Base-by-base conservation (phyloP, 1,284 basidiomycete species). In the Trichosporon coremiiforme region DNA sequence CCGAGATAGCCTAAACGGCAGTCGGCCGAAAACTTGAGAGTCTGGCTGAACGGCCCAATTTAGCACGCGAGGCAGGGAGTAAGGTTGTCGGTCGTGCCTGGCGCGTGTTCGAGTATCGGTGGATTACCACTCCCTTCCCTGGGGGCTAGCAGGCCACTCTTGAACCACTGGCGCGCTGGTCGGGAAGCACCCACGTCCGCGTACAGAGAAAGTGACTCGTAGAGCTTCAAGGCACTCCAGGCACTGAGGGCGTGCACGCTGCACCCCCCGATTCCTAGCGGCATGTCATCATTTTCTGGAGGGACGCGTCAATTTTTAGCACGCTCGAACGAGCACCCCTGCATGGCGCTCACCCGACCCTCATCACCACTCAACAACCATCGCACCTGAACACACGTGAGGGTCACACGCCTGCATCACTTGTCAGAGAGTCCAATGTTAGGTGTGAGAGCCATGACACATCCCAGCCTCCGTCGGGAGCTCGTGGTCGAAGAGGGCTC, bases 11-110 rank as follows among this genome's bases (percentile, higher is more conserved):
- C n/a, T n/a, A n/a, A n/a, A 47, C 13, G 6, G 45, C 15, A n/a
- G 45, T 47, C 45, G 45, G 45, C 45, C 45, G 45, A 47, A 47
- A 47, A 35, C 33, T 20, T n/a, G 45, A 17, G 2, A 17, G 3
- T 47, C 2, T 12, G 4, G 33, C 33, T 35, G 4, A 13, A 17
- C 41, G 41, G 45, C n/a, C 45, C 4, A 47, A n/a, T 47, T 7
- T 47, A 47, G 45, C 6, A 7, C n/a, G n/a, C n/a, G 8, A n/a
- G 2, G n/a, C 4, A 17, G 4, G 13, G 45, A 47, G 20, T 4
- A 47, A 47, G 45, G 45, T 47, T 47, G 45, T 47, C 45, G 45
- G 45, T n/a, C 45, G 45, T 47, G 45, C 45, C 45, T 47, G 45
- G 45, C 17, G 15, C 17, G n/a, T 47, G 17, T 47, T n/a, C n/a